Evolutionary conservation across 2,329 filamentous ascomycete species (phyloP).

Genomic region (Amauroascus niger): DNA sequence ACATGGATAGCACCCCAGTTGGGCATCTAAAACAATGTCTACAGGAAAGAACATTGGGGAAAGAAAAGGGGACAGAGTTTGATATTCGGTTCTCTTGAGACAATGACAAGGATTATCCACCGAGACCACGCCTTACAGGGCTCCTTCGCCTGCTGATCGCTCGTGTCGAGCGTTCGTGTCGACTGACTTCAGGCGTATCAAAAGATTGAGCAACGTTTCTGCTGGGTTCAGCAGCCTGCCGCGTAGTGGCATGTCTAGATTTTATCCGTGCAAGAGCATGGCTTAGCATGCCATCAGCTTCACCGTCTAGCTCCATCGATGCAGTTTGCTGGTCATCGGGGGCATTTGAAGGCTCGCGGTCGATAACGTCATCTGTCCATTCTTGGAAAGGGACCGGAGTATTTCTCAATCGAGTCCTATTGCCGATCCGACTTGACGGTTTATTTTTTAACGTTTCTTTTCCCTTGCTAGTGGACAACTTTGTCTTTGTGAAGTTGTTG

Average conservation of each 20-base stretch:
- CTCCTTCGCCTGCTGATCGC: constrained; percentile 13
- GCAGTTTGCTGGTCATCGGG: constrained; percentile 25
- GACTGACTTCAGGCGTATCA: constrained; percentile 7
- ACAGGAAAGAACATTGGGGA: not conserved
- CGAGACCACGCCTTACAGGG: constrained; percentile 9
- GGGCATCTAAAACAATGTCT: not conserved
- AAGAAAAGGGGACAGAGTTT: not conserved
- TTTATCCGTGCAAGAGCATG: constrained; percentile 29
- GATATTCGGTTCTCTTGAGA: not conserved
- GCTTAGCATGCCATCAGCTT: constrained; percentile 35
- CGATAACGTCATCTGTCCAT: constrained; percentile 32
- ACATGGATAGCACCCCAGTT: not conserved
- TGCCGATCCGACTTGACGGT: constrained; percentile 17
- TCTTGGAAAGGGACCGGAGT: constrained; percentile 20
- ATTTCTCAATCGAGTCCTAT: constrained; percentile 15
- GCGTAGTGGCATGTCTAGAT: not conserved
- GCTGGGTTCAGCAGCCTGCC: not conserved
- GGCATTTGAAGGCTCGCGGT: constrained; percentile 20
- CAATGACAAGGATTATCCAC: not conserved
- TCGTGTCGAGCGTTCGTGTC: constrained; percentile 10
- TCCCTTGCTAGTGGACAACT: constrained; percentile 20
- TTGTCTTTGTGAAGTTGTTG: constrained; percentile 18
- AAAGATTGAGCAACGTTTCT: not conserved
- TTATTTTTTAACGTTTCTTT: constrained; percentile 23
- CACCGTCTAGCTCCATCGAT: constrained; percentile 36